phyloP scores from a whole-genome alignment of 257 asterid species.

The Verbascum thapsus region DNA sequence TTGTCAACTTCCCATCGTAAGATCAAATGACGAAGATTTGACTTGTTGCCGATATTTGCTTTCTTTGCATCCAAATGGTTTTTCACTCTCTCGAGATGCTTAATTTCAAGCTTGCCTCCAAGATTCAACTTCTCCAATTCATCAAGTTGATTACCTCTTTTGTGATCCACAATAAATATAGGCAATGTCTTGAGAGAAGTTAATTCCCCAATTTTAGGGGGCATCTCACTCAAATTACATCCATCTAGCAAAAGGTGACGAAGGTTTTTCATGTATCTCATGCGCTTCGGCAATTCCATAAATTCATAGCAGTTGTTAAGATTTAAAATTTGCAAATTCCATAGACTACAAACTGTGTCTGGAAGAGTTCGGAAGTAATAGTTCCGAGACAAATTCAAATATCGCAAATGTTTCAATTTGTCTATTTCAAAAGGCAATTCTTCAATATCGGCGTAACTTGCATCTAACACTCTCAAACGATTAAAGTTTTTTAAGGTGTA shows the following conservation, averaged over 20 bases:
- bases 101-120: constrained; percentile 17
- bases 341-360: constrained; percentile 14
- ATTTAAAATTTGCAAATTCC: constrained; percentile 31
- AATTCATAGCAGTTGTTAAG: constrained; percentile 6
- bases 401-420: constrained; percentile 22
- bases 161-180: constrained; percentile 30
- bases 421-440: constrained; percentile 18
- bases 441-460: constrained; percentile 1
- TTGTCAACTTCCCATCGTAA: constrained; percentile 19
- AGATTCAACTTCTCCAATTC: constrained; percentile 34
- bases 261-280: constrained; percentile 31
- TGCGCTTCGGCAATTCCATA: constrained; percentile 24
- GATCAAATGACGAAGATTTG: constrained; percentile 16
- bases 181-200: constrained; percentile 32
- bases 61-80: constrained; percentile 23
- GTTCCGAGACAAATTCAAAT: constrained; percentile 19
- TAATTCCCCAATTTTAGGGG: constrained; percentile 31
- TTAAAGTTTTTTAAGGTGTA: neutral
- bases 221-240: constrained; percentile 27
- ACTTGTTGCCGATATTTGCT: constrained; percentile 33
- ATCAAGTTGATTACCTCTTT: constrained; percentile 24
- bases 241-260: constrained; percentile 32
- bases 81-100: constrained; percentile 20
- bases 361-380: constrained; percentile 18
- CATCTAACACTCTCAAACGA: constrained; percentile 20